These are phyloP conservation scores for Gypsophila paniculata DNA, from an alignment of 179 eudicot genomes.

Conservation along the genomic window DNA sequence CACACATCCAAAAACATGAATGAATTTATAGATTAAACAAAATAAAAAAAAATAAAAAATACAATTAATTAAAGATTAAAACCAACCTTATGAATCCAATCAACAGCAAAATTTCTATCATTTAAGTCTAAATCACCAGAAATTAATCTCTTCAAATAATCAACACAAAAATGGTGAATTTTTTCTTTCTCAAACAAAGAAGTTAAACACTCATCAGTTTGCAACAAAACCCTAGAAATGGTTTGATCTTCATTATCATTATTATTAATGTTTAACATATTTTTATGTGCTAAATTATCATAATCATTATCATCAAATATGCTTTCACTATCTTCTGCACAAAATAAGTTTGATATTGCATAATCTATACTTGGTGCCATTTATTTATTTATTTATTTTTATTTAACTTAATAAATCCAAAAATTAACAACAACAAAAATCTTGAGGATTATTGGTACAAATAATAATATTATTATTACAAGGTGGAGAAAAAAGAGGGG, in stretches of 20 bases:
- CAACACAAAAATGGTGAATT: constrained; percentile 37
- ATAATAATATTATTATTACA: constrained; percentile 19
- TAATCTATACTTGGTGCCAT: constrained; percentile 61
- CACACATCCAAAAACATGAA: no score
- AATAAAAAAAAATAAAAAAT: no score
- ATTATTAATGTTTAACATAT: background rate
- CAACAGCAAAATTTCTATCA: constrained; percentile 50
- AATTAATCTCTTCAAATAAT: constrained; percentile 49
- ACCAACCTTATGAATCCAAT: constrained; percentile 66
- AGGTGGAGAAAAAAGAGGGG: background rate
- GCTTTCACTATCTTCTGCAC: constrained; percentile 47
- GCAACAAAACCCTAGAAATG: constrained; percentile 23
- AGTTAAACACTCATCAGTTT: constrained; percentile 48
- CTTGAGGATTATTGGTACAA: no score
- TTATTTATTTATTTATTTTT: background rate
- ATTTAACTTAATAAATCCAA: no score
- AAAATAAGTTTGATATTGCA: constrained; percentile 52
- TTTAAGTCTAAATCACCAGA: constrained; percentile 54
- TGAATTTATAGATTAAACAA: no score
- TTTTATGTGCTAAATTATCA: background rate
- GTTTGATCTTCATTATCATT: background rate
- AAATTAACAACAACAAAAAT: no score
- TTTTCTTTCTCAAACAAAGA: constrained; percentile 43
- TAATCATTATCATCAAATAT: constrained; percentile 32
- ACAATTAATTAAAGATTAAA: background rate